Percentiles rank a stretch among this genome's conserved stretches.
phyloP scores from a whole-genome alignment of 768 basidiomycete species.

The Gloeostereum incarnatum region DNA sequence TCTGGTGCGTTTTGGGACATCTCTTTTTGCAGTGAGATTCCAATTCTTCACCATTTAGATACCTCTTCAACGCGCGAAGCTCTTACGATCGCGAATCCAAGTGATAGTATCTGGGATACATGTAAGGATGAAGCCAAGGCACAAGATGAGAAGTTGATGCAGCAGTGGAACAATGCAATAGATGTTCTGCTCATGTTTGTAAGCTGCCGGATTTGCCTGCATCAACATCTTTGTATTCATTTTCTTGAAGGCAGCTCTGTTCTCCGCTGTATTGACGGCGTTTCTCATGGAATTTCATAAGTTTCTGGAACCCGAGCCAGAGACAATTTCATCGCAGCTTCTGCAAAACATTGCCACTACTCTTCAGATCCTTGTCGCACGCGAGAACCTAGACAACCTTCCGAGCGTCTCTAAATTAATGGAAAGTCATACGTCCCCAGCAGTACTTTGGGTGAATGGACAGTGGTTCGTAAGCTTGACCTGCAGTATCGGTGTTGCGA shows the following conservation, averaged over 20 bases:
- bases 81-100: no score
- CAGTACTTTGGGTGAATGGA: slow-evolving; percentile 6
- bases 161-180: not conserved
- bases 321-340: not conserved
- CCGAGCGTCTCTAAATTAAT: not conserved
- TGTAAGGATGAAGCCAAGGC: slow-evolving; percentile 1
- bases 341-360: not conserved
- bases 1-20: no score
- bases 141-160: not conserved
- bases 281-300: no score
- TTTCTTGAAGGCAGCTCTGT: no score
- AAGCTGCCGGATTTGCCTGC: not conserved
- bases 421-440: not conserved
- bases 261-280: no score
- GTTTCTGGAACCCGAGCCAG: not conserved
- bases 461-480: slow-evolving; percentile 4
- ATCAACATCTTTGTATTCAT: no score
- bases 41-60: no score
- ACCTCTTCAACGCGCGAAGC: no score
- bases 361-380: no score
- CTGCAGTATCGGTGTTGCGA: not conserved
- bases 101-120: not conserved
- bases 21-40: no score
- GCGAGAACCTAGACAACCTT: not conserved
- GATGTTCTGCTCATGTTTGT: slow-evolving; percentile 2